phyloP scores from a whole-genome alignment of 2,329 filamentous ascomycete genomes.

The Aspergillus clavatus region DNA sequence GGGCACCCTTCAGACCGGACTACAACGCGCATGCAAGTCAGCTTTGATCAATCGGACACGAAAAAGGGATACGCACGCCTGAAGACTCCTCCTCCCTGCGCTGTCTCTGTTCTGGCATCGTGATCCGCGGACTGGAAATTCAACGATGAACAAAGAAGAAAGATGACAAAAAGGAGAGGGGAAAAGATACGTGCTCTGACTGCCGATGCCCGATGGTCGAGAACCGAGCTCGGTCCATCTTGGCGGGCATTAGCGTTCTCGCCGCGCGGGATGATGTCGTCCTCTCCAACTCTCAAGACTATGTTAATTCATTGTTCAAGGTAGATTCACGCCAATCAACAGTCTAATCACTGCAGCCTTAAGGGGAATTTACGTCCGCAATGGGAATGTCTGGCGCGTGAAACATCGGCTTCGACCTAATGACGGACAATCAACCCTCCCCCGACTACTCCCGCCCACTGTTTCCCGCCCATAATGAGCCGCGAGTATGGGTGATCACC shows the following conservation, averaged over 20 bases:
- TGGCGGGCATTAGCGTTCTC: neutral
- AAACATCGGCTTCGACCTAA: conserved; percentile 23
- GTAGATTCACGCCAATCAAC: neutral
- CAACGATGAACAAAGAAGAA: conserved; percentile 9
- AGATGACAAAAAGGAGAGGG: conserved; percentile 7
- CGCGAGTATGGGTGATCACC: conserved; percentile 90
- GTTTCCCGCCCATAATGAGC: conserved; percentile 59
- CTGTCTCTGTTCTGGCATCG: conserved; percentile 39
- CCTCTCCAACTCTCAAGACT: too few relatives aligned
- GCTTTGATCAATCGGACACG: conserved; percentile 2
- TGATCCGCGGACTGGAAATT: conserved; percentile 15
- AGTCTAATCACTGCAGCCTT: neutral
- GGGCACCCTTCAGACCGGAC: conserved; percentile 40
- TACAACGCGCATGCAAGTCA: conserved; percentile 25
- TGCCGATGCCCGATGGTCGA: neutral
- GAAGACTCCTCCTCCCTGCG: conserved; percentile 31
- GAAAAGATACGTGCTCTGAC: neutral
- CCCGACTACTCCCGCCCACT: conserved; percentile 37
- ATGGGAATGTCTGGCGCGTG: conserved; percentile 25
- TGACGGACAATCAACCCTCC: conserved; percentile 34
- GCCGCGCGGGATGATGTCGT: too few relatives aligned
- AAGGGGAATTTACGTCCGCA: conserved; percentile 8
- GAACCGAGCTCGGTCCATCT: neutral
- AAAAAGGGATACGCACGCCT: conserved; percentile 22
- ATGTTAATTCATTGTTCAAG: too few relatives aligned